Evolutionary conservation across 306 rosid species (phyloP).

Genomic region (Quercus aquifolioides): DNA sequence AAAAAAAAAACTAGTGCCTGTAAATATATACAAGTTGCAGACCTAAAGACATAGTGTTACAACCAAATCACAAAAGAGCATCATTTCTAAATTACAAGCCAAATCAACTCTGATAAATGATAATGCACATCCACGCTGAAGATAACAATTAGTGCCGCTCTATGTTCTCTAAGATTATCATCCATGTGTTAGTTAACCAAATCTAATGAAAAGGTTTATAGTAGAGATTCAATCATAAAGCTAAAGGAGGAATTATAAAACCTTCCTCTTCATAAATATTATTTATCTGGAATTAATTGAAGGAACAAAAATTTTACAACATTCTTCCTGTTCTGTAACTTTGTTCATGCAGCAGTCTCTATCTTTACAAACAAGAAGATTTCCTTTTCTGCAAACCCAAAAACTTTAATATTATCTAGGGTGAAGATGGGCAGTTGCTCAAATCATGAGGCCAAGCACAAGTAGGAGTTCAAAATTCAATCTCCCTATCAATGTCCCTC

Average conservation of each 20-base stretch:
- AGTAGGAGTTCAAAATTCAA: conserved; percentile 34
- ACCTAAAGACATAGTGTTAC: neutral
- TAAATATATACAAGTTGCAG: neutral
- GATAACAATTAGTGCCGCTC: neutral
- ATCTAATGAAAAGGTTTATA: neutral
- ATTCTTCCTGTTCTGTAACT: conserved; percentile 26
- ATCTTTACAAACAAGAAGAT: conserved; percentile 38
- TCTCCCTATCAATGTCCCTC: conserved; percentile 32
- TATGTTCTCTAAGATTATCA: neutral
- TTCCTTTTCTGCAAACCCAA: conserved; percentile 43
- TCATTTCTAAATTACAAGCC: conserved; percentile 3
- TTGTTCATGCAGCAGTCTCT: conserved; percentile 25
- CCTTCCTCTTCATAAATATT: conserved; percentile 58
- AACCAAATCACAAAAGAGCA: neutral
- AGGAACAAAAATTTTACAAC: conserved; percentile 48
- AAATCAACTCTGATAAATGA: neutral
- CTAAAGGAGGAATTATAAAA: conserved; percentile 49
- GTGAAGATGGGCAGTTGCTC: conserved; percentile 31
- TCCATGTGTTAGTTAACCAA: neutral
- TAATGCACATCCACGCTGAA: neutral
- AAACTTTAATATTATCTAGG: conserved; percentile 38
- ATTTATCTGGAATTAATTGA: conserved; percentile 43
- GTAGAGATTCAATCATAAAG: conserved; percentile 3
- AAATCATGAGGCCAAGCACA: conserved; percentile 29
- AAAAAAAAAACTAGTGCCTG: neutral